phyloP scores from a whole-genome alignment of 768 basidiomycete genomes.

The Xanthoconium stramineum region DNA sequence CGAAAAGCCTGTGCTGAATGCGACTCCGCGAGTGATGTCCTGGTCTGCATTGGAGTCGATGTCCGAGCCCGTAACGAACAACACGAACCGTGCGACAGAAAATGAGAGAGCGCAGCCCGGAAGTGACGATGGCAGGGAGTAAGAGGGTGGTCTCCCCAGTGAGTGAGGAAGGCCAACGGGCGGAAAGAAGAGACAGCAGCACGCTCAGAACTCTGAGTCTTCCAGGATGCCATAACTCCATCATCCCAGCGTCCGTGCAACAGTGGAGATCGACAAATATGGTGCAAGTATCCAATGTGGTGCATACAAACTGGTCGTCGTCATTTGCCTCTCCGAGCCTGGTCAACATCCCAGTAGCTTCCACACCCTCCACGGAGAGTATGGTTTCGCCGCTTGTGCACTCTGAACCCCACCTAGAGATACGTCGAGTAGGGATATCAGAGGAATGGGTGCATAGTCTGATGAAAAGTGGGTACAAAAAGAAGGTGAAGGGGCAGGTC shows the following conservation, averaged over 20 bases:
- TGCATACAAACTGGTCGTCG: slow-evolving; percentile 35
- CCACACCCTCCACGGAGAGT: slow-evolving; percentile 56
- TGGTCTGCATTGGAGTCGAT: slow-evolving; percentile 68
- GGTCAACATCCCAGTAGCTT: slow-evolving; percentile 42
- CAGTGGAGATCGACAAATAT: slow-evolving; percentile 44
- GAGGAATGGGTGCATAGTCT: slow-evolving; percentile 42
- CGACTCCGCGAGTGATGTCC: slow-evolving; percentile 67
- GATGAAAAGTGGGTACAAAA: slow-evolving; percentile 51
- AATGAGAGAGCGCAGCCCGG: slow-evolving; percentile 54
- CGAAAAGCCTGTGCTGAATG: slow-evolving; percentile 51
- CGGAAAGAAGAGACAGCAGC: slow-evolving; percentile 42
- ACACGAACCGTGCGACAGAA: slow-evolving; percentile 57
- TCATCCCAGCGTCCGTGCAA: slow-evolving; percentile 53
- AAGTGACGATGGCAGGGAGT: slow-evolving; percentile 41
- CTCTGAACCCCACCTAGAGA: slow-evolving; percentile 34
- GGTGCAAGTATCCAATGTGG: slow-evolving; percentile 43
- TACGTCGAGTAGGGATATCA: slow-evolving; percentile 22
- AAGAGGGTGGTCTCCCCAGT: slow-evolving; percentile 3
- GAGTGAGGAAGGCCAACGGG: slow-evolving; percentile 14
- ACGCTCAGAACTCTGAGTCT: slow-evolving; percentile 53
- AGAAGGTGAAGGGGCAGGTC: slow-evolving; percentile 38
- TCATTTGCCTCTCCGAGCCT: slow-evolving; percentile 52
- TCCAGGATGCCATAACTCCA: slow-evolving; percentile 66
- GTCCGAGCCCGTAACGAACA: slow-evolving; percentile 76
- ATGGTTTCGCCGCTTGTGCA: slow-evolving; percentile 47